Conservation (phyloP, 23 red algal genomes). For the Gracilaria domingensis region DNA sequence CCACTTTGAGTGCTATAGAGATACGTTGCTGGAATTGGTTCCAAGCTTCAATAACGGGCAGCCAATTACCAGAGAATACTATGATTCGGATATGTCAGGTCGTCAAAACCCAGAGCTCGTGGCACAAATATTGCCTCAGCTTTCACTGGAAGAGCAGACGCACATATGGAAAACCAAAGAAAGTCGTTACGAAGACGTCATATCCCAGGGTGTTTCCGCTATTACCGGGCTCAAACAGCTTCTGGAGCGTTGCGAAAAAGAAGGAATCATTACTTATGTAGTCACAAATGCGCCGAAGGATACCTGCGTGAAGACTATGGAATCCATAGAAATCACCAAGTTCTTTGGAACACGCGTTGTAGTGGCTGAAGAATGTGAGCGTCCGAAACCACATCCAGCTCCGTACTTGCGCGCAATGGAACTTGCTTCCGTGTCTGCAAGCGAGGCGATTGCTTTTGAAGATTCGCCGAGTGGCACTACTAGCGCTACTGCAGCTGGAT, state of each 20-base stretch:
- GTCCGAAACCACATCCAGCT: conserved; percentile 70
- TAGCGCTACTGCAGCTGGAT: conserved; percentile 50
- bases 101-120: conserved; percentile 74
- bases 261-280: conserved; percentile 34
- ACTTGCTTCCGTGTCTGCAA: conserved; percentile 47
- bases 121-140: conserved; percentile 54
- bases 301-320: conserved; percentile 47
- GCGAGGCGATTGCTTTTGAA: conserved; percentile 71
- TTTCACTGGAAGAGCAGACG: conserved; percentile 33
- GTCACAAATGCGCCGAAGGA: conserved; percentile 73
- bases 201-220: conserved; percentile 35
- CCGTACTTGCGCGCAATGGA: conserved; percentile 58
- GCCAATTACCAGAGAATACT: conserved; percentile 57
- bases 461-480: conserved; percentile 70
- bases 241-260: conserved; percentile 2
- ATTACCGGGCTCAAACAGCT: conserved; percentile 44
- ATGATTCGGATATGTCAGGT: conserved; percentile 70
- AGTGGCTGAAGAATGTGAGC: conserved; percentile 55
- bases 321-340: conserved; percentile 36
- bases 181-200: conserved; percentile 56
- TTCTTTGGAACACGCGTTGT: conserved; percentile 50
- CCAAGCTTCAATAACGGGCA: conserved; percentile 58
- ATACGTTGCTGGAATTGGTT: conserved; percentile 42
- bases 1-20: conserved; percentile 60
- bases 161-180: conserved; percentile 67